Conservation (phyloP, 306 rosid species). For the Trichosanthes cucumerina region DNA sequence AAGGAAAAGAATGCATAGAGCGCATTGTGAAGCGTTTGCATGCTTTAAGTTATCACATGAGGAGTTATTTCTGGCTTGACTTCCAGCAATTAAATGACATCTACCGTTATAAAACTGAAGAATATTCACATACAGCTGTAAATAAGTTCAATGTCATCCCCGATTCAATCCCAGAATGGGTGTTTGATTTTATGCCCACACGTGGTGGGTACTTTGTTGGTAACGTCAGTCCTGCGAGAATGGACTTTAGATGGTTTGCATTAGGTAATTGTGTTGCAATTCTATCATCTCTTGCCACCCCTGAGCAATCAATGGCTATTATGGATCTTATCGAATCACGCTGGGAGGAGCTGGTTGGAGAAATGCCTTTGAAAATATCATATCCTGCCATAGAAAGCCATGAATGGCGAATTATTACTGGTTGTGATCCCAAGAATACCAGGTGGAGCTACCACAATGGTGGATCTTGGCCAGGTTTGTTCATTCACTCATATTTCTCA, state of each 20-base stretch:
- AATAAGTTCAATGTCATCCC: conserved; percentile 19
- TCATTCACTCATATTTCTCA: background rate
- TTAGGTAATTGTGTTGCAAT: conserved; percentile 19
- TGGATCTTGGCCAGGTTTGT: conserved; percentile 21
- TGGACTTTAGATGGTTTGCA: conserved; percentile 20
- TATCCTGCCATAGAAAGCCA: conserved; percentile 19
- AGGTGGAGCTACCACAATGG: conserved; percentile 22
- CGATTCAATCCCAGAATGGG: conserved; percentile 17
- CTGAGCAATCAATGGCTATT: conserved; percentile 18
- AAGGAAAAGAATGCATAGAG: conserved; percentile 19
- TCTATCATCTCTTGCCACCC: conserved; percentile 18
- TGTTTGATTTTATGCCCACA: conserved; percentile 19
- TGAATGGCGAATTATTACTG: conserved; percentile 16
- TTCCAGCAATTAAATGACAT: conserved; percentile 19
- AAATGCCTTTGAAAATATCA: conserved; percentile 16
- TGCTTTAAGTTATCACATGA: conserved; percentile 17
- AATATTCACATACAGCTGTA: conserved; percentile 18
- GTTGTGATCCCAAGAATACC: conserved; percentile 20
- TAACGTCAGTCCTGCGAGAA: conserved; percentile 17
- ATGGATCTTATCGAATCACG: conserved; percentile 21
- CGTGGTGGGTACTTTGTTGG: conserved; percentile 20
- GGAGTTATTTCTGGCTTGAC: conserved; percentile 19
- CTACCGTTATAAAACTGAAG: conserved; percentile 19
- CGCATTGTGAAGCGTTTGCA: conserved; percentile 16
- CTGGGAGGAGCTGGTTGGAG: conserved; percentile 20